These are phyloP conservation scores for Hyphodiscus hymeniophilus DNA, from an alignment of 495 filamentous ascomycete genomes.

Conservation along the genomic window DNA sequence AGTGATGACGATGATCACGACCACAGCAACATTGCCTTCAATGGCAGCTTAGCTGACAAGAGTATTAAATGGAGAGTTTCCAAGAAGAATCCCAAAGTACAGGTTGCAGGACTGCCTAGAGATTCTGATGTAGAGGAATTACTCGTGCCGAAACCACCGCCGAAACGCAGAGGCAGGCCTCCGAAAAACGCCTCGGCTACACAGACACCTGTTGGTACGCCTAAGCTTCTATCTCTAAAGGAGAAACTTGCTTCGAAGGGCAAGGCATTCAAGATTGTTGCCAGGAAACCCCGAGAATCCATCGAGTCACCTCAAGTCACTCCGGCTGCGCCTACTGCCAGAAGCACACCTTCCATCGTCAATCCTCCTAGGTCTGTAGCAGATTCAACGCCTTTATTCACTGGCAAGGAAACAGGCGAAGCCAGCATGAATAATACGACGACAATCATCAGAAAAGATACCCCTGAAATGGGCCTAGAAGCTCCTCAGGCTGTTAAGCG, in stretches of 20 bases:
- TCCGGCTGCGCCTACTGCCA: not conserved
- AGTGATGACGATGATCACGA: slow-evolving; percentile 10
- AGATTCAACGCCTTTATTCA: not conserved
- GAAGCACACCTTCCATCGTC: not conserved
- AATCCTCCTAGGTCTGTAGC: not conserved
- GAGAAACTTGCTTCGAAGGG: slow-evolving; percentile 20
- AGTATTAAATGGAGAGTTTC: not conserved
- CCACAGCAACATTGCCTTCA: no score
- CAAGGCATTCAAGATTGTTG: slow-evolving; percentile 18
- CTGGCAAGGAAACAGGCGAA: no score
- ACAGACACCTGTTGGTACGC: not conserved
- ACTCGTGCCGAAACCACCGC: not conserved
- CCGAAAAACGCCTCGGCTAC: slow-evolving; percentile 2
- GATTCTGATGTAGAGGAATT: slow-evolving; percentile 2
- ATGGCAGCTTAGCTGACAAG: not conserved
- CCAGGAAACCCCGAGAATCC: slow-evolving; percentile 1
- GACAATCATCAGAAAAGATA: not conserved
- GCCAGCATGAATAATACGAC: not conserved
- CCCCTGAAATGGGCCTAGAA: not conserved
- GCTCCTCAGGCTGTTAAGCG: not conserved
- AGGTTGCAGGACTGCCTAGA: not conserved
- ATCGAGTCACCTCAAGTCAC: not conserved
- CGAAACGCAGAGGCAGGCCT: slow-evolving; percentile 17
- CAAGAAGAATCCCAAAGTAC: not conserved
- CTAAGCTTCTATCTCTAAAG: slow-evolving; percentile 13